Conservation (phyloP, 148 eudicot species). For the Fagopyrum tataricum region DNA sequence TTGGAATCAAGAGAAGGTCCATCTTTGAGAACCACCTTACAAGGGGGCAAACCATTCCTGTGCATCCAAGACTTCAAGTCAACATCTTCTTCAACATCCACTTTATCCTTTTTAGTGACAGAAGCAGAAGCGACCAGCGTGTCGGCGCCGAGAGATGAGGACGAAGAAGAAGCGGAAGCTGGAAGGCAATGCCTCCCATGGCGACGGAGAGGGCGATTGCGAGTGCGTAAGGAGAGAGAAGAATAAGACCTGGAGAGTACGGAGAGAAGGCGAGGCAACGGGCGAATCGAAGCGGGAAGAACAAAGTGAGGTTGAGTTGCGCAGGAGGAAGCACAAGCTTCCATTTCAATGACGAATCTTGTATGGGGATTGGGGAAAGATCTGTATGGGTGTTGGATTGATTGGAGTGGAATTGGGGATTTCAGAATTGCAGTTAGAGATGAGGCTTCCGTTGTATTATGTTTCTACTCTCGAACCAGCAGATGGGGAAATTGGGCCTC, state of each 20-base stretch:
- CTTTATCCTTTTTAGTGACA: constrained; percentile 24
- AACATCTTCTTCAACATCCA: constrained; percentile 26
- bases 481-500: not conserved
- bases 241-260: constrained; percentile 7
- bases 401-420: constrained; percentile 1
- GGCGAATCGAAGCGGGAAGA: constrained; percentile 1
- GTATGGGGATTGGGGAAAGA: not conserved
- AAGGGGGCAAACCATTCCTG: constrained; percentile 62
- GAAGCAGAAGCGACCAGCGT: constrained; percentile 12
- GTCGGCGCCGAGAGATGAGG: not conserved
- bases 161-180: constrained; percentile 5
- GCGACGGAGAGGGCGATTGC: not conserved
- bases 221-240: constrained; percentile 2
- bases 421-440: not conserved
- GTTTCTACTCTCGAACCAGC: not conserved
- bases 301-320: not conserved
- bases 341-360: not conserved
- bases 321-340: constrained; percentile 12
- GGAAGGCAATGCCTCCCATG: not conserved
- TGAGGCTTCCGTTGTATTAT: not conserved
- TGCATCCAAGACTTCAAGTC: constrained; percentile 94
- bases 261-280: constrained; percentile 9
- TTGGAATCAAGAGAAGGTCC: constrained; percentile 40
- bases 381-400: not conserved
- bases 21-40: constrained; percentile 67